Base-by-base conservation (phyloP, 176 grass and related monocot genomes). In the Musa troglodytarum region DNA sequence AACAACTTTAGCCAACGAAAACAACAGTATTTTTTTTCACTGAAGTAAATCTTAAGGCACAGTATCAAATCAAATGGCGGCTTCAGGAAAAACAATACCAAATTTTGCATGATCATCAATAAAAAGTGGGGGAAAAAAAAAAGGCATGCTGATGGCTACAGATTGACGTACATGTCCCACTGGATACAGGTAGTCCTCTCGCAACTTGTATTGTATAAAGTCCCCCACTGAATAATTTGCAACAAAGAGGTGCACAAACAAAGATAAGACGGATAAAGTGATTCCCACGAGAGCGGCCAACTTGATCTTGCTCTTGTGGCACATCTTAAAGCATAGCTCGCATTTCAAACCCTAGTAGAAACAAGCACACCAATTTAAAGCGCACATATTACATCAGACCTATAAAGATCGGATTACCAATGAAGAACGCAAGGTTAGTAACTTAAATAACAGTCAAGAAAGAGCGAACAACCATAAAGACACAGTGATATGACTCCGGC, bases 221-320 rank as follows among this genome's bases (percentile, higher is more conserved):
- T 83, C 86, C 58, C 88, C 88, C 22, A 84, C 76, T 55, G 90
- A 94, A 86, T 89, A 94, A 67, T 99, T 94, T 25, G 96, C 96
- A 43, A 99, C 85, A 49, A 99, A 81, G 77, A 99, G 90, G 71
- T 94, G 96, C 69, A 99, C 91, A 1, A 92, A 72, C 80, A 99
- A 84, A 1, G 91, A 99, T 19, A 99, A 78, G 59, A 93, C 78
- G 1, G 91, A 99, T 63, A 99, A 74, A 24, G 82, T 28, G 19
- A 99, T 95, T 67, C 90, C 91, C 15, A 95, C 67, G 17, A 77
- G 80, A 23, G 84, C 92, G 76, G 85, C 87, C 86, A 94, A 75
- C 86, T 95, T 99, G 82, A 99, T 87, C 75, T 93, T 99, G 84
- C 86, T 95, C 78, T 88, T 99, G 73, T 88, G 85, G 43, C 92